Conservation (phyloP, 1,139 yeast genomes). For the Saccharomyces hybrid region DNA sequence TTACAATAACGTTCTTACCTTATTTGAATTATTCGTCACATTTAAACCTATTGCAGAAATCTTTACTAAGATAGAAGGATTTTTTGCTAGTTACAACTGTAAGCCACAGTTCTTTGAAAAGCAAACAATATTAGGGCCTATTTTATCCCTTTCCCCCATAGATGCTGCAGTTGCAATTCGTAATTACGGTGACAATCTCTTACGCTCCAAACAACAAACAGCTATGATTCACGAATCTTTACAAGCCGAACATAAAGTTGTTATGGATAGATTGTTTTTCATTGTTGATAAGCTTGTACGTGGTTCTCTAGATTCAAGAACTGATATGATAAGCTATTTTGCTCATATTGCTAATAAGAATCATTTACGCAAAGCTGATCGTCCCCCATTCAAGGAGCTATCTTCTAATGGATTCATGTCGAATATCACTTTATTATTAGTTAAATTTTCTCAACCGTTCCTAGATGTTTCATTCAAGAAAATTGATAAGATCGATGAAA, state of each 20-base stretch:
- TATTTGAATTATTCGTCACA: conserved; percentile 53
- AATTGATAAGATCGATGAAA: conserved; percentile 66
- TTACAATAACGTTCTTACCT: conserved; percentile 45
- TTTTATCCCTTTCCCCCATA: conserved; percentile 69
- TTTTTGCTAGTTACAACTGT: conserved; percentile 34
- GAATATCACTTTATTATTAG: conserved; percentile 60
- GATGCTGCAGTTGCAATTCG: conserved; percentile 43
- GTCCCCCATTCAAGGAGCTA: conserved; percentile 58
- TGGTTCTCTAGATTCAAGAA: conserved; percentile 60
- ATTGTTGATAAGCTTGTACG: conserved; percentile 70
- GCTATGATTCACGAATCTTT: conserved; percentile 46
- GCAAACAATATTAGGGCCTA: conserved; percentile 67
- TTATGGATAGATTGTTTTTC: conserved; percentile 54
- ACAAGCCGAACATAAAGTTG: conserved; percentile 51
- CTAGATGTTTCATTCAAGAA: conserved; percentile 58
- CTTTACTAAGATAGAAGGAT: conserved; percentile 52
- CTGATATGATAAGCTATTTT: conserved; percentile 57
- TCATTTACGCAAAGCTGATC: conserved; percentile 83
- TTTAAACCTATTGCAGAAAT: conserved; percentile 56
- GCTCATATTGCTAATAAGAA: conserved; percentile 67
- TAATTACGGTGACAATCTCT: conserved; percentile 40
- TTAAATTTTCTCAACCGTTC: conserved; percentile 77
- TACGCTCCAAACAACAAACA: conserved; percentile 35
- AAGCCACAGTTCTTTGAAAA: conserved; percentile 49
- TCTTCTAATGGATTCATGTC: conserved; percentile 80